phyloP scores from a whole-genome alignment of 2,329 filamentous ascomycete species.

The Alternaria burnsii region DNA sequence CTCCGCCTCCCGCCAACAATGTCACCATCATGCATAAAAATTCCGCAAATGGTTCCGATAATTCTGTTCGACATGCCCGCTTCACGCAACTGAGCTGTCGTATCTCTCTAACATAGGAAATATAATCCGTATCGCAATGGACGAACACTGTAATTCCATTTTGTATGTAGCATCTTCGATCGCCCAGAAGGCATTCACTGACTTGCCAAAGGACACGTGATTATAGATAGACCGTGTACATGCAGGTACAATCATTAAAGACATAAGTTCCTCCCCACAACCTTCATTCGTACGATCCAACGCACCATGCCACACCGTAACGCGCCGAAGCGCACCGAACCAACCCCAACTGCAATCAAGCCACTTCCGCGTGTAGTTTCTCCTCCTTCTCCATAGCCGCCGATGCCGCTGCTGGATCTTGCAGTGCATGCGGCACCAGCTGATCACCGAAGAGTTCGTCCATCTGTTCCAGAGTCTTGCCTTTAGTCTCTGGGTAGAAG shows the following conservation, averaged over 20 bases:
- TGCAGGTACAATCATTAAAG: not conserved
- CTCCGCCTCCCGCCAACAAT: not conserved
- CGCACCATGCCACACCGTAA: not conserved
- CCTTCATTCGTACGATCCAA: not conserved
- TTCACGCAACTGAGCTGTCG: not conserved
- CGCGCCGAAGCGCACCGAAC: no score
- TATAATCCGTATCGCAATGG: not conserved
- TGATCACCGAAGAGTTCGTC: conserved; percentile 46
- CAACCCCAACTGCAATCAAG: not conserved
- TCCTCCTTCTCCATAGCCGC: conserved; percentile 38
- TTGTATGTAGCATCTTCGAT: not conserved
- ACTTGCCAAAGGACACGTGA: not conserved
- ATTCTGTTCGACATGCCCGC: not conserved
- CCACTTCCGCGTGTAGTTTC: conserved; percentile 17
- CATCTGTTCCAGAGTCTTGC: conserved; percentile 41
- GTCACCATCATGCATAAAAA: not conserved
- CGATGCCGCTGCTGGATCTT: conserved; percentile 43
- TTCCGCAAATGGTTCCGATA: not conserved
- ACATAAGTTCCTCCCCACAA: not conserved
- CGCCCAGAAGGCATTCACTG: not conserved
- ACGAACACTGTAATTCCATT: not conserved
- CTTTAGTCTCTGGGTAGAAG: conserved; percentile 45
- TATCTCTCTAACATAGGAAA: not conserved
- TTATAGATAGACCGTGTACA: not conserved
- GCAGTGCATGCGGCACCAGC: conserved; percentile 48